Conservation (phyloP, 768 basidiomycete genomes). For the Lanmaoa rubissima region DNA sequence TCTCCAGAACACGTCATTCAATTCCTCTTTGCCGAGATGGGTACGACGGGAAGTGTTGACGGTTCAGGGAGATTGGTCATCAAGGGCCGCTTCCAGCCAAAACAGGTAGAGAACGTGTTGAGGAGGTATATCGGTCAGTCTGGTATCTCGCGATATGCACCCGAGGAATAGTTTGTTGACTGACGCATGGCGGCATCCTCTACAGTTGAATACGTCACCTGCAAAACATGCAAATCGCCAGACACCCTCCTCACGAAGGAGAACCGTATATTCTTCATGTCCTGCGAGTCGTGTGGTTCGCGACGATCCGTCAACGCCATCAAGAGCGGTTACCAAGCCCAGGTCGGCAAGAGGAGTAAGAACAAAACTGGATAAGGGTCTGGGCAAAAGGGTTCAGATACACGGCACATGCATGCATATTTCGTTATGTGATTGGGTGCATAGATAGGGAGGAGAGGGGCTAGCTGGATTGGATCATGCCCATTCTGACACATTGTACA, state of each 20-base stretch:
- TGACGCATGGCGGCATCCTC: neutral
- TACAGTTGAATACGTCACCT: constrained; percentile 95
- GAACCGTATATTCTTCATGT: constrained; percentile 98
- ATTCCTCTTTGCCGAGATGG: constrained; percentile 97
- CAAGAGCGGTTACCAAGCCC: constrained; percentile 98
- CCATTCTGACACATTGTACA: constrained; percentile 8
- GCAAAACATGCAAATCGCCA: constrained; percentile 99
- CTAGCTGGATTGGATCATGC: neutral
- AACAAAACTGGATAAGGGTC: constrained; percentile 68
- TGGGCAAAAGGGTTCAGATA: constrained; percentile 26
- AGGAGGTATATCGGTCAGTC: constrained; percentile 91
- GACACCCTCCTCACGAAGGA: constrained; percentile 97
- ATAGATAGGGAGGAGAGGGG: neutral
- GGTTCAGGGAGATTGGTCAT: constrained; percentile 91
- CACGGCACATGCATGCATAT: neutral
- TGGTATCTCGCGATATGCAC: neutral
- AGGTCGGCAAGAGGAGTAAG: constrained; percentile 85
- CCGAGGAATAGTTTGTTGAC: neutral
- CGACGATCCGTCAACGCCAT: constrained; percentile 91
- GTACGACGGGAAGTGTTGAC: constrained; percentile 95
- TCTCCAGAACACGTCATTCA: constrained; percentile 97
- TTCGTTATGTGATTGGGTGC: neutral
- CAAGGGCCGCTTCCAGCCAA: constrained; percentile 97
- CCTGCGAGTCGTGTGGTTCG: constrained; percentile 88
- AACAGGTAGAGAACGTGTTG: constrained; percentile 96